Evolutionary conservation across 345 rosid species (phyloP).

Genomic region (Arabidopsis suecica): DNA sequence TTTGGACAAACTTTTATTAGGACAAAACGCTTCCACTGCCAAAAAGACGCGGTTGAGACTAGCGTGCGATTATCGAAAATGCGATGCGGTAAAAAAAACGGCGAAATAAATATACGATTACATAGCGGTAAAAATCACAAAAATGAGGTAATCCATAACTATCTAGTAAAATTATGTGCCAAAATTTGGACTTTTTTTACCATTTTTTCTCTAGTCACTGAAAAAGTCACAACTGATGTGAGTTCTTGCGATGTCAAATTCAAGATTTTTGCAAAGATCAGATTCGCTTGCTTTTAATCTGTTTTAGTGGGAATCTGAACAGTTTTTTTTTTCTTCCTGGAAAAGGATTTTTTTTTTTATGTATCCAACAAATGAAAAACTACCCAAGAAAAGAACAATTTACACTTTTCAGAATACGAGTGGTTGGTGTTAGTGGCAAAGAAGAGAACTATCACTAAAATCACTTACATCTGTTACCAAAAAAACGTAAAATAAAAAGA

Average conservation of each 20-base stretch:
- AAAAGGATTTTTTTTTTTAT: not conserved
- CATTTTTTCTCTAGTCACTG: not conserved
- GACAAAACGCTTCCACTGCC: not conserved
- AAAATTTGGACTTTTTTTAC: not conserved
- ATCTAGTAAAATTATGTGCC: not conserved
- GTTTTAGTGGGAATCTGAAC: constrained; percentile 32
- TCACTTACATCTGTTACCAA: constrained; percentile 23
- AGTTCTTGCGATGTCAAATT: not conserved
- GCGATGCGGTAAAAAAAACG: not conserved
- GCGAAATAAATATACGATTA: too few relatives aligned
- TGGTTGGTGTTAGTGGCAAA: constrained; percentile 41
- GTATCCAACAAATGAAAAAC: not conserved
- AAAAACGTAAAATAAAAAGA: not conserved
- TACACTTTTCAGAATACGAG: constrained; percentile 34
- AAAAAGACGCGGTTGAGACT: constrained; percentile 2
- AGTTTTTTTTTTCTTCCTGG: not conserved
- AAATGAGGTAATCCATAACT: too few relatives aligned
- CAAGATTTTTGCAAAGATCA: not conserved
- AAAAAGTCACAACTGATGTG: not conserved
- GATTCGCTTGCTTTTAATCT: constrained; percentile 11
- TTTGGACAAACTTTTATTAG: not conserved
- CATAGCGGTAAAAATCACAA: not conserved
- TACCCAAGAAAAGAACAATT: constrained; percentile 16
- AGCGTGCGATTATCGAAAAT: not conserved
- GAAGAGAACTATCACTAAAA: constrained; percentile 22